Conservation (phyloP, 805 yeast species). For the Metschnikowia arizonensis region DNA sequence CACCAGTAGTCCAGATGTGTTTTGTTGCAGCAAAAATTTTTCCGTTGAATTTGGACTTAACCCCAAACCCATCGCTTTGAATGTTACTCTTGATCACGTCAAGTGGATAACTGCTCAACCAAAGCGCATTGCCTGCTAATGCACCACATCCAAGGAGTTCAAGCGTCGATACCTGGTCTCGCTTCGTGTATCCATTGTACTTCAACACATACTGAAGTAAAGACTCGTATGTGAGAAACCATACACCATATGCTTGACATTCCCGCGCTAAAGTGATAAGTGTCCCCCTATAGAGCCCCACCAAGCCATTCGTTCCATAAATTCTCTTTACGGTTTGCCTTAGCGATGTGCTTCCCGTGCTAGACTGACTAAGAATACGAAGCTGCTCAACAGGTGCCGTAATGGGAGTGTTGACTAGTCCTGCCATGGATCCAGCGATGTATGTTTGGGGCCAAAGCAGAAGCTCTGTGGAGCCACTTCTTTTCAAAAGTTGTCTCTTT, state of each 20-base stretch:
- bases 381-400: constrained; percentile 66
- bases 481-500: constrained; percentile 49
- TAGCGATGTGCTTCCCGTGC: constrained; percentile 25
- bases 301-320: constrained; percentile 38
- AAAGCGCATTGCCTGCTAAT: constrained; percentile 61
- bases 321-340: constrained; percentile 42
- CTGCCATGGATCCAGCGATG: constrained; percentile 62
- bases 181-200: constrained; percentile 30
- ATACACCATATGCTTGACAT: constrained; percentile 69
- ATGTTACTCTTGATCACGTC: constrained; percentile 49
- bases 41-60: constrained; percentile 41
- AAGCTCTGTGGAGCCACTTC: constrained; percentile 27
- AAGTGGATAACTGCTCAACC: constrained; percentile 54
- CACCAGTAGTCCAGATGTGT: constrained; percentile 40
- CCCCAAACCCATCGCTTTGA: constrained; percentile 52
- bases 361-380: constrained; percentile 58
- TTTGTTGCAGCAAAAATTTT: constrained; percentile 31
- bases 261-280: constrained; percentile 54
- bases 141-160: constrained; percentile 59
- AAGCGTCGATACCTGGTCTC: constrained; percentile 51
- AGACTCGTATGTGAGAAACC: constrained; percentile 65
- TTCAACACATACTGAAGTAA: constrained; percentile 41
- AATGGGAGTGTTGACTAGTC: constrained; percentile 59
- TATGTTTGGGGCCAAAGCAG: constrained; percentile 55
- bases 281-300: constrained; percentile 54